Evolutionary conservation across 2,329 filamentous ascomycete genomes (phyloP), one percentile per base, ranked within the genome.

Genomic region (Orbilia blumenaviensis): DNA sequence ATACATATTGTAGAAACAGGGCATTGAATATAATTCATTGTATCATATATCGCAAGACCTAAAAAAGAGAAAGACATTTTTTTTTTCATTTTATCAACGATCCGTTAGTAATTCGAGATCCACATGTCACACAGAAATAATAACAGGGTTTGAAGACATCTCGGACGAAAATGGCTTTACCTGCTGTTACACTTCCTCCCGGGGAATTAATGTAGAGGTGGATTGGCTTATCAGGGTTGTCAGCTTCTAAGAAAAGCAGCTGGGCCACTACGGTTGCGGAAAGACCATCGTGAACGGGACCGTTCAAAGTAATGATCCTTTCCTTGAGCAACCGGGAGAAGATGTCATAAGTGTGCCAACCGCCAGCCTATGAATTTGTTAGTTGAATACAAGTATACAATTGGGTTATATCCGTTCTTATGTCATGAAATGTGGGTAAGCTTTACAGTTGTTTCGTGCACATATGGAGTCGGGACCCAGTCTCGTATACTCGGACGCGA

Each of bases 141-240:
- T 7, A 38, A 32, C 23, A 16, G 71, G 18, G 18, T 32, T 14
- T 29, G 27, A 16, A n/a, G 23, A 29, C 23, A 23, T 41, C n/a
- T 21, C 32, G 23, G 23, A 50, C 3, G 34, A 25, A 48, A 44
- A 34, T 66, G 41, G 52, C 18, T 56, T 0, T 74, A 74, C 69
- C 69, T 66, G 95, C 94, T 77, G 91, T 94, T 42, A 99, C 94
- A 44, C 92, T 94, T 67, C 95, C 95, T 58, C 95, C 95, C 0
- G 94, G 94, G 0, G 92, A 96, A 85, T 99, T 97, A 83, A 99
- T 99, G 84, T 99, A 99, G 83, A 99, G 92, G 62, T 92, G 95
- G 79, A 99, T 98, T 10, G 93, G 92, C 83, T 97, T 97, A 67
- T 96, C 89, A 2, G 94, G 94, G 81, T 92, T 93, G 82, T 99